Base-by-base conservation (phyloP, 225 moss, liverwort and hornwort genomes). In the Rhytidiadelphus loreus region DNA sequence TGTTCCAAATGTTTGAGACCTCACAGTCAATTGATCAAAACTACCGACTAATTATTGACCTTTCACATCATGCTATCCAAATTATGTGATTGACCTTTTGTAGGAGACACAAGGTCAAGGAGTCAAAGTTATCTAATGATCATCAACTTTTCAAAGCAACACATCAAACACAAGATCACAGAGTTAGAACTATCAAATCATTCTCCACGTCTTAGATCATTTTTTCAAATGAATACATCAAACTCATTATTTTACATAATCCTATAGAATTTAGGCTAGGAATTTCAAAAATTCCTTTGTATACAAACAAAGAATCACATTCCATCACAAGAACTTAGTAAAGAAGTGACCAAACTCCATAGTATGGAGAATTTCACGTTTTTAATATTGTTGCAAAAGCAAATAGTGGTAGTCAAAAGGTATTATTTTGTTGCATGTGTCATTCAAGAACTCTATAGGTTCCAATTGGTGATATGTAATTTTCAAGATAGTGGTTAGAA, bases 61-160 rank as follows among this genome's bases (percentile, higher is more conserved):
- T 52, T 13, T 35, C 5, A 76, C 35, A 33, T 52, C 35, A 22
- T 22, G 5, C 52, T 33, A 32, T 75, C 21, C 12, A 75, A 75
- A 50, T 22, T 33, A 35, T 52, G 7, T 16, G 2, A 7, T 74
- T 32, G 50, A 32, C 76, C 22, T 76, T 35, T 52, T 7, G 13
- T 52, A 17, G 22, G 11, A 50, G 75, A 21, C 4, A 18, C 0
- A 13, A 33, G 22, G 2, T 22, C 0, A 0, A 0, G 50, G 32
- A 13, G 13, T 50, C 50, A 75, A 75, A 75, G 33, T 8, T 8
- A 8, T 16, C 17, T 44, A 10, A 10, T 28, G 6, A 71, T 44
- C 44, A 9, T 44, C 5, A 3, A 16, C 28, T 71, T 72, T 48
- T 32, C 48, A 19, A 46, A 66, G 11, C 17, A 73, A 3, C 11